Base-by-base conservation (phyloP, 805 yeast genomes). In the Teunomyces pallodes region DNA sequence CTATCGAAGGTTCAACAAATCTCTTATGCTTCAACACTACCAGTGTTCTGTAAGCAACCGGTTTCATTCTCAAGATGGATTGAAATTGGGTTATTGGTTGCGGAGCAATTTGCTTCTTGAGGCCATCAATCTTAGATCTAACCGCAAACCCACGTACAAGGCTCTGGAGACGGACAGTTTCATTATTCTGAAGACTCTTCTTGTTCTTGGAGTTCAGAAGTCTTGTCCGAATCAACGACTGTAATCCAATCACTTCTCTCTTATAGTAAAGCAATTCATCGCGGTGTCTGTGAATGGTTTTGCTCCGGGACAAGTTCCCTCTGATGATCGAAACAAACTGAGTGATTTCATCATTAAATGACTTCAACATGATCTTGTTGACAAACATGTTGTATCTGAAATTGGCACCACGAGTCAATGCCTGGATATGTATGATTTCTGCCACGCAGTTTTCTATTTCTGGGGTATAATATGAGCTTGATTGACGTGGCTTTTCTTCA, bases 391-490 rank as follows among this genome's bases (percentile, higher is more conserved):
- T 67, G 60, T 84, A 87, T 45, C 96, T 75, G 47, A 80, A 69
- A 36, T 81, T 71, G 0, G 87, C 82, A 14, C 94, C 96, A 54
- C 89, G 72, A 13, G 87, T 77, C 20, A 83, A 66, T 0, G 94
- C 80, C 62, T 90, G 96, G 13, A 90, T 67, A 24, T 20, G 41
- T 9, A 38, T 13, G 12, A 38, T 26, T 10, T 38, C 28, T 7
- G 30, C 16, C 27, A 24, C 41, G 9, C 41, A 38, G 9, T n/a
- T 9, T 26, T 38, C 41, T 24, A 38, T 13, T 26, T 38, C 41
- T n/a, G 41, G 20, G 28, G 30, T 38, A 13, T 38, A 38, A 26
- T 24, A 38, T 26, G 41, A 38, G 12, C 26, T 24, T 14, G 17
- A 38, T 26, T 38, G 31, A 36, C 16, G 29, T 9, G 39, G 33